Evolutionary conservation across 352 stramenopile genomes (phyloP), one percentile per base, ranked within the genome.

Genomic region (Globisporangium polare): DNA sequence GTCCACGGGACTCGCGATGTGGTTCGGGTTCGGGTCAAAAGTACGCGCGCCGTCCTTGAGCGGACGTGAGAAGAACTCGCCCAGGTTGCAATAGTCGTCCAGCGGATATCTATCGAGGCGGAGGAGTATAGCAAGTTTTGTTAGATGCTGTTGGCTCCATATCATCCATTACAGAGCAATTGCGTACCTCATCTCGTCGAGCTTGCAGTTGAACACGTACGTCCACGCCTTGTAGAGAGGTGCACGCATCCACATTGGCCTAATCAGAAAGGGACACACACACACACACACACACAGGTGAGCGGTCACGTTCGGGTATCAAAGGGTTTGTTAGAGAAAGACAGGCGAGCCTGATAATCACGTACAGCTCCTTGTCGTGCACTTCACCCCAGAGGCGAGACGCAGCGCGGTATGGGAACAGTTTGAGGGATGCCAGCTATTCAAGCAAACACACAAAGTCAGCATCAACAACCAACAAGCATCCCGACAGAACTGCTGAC

Each of bases 151-250:
- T 15, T 45, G n/a, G 9, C 17, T 39, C 3, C 7, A 8, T 43
- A 10, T 29, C 2, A 29, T 31, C 9, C 20, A 12, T 53, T 13
- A 33, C 46, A 53, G 20, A 39, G 33, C 33, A 15, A 39, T 39
- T 39, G 33, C 7, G 17, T 33, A 70, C 69, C 85, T 85, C 83
- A 93, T 92, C 60, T 94, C 86, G 67, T 93, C 78, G 43, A 94
- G 69, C 43, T 94, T 92, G 70, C 86, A 95, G 62, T 88, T 70
- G 37, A 86, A 95, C 9, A 87, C 75, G 24, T 63, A 68, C 8
- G 83, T 89, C 86, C 86, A 95, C n/a, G 80, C 80, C 62, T 90
- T 88, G 71, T 94, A 95, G 35, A 95, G 65, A 13, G 82, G 80
- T 53, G 73, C 78, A 8, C 83, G 83, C 41, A 92, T 61, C 78